These are phyloP conservation scores for Austroboletus eburneus DNA, from an alignment of 768 basidiomycete genomes.

Conservation along the genomic window DNA sequence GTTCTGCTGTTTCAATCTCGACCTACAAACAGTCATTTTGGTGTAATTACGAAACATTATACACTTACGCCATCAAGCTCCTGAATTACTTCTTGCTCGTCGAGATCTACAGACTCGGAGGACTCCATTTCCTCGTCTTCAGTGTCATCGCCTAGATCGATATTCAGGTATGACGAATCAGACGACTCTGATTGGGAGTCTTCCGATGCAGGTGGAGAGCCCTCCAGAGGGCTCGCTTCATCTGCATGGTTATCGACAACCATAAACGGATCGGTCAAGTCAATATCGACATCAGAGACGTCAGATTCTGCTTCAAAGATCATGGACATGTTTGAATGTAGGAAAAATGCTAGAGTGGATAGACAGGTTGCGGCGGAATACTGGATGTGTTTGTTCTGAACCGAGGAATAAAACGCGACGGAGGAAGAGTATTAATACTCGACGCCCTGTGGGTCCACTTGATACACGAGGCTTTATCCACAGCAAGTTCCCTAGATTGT, in stretches of 20 bases:
- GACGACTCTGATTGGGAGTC: constrained; percentile 16
- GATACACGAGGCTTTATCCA: constrained; percentile 4
- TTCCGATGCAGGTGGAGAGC: neutral
- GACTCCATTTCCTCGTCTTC: constrained; percentile 14
- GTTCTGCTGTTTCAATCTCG: constrained; percentile 14
- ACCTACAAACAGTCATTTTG: constrained; percentile 5
- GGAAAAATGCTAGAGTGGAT: neutral
- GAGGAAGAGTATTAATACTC: constrained; percentile 7
- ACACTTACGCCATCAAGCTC: constrained; percentile 16
- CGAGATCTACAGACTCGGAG: constrained; percentile 13
- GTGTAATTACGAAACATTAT: neutral
- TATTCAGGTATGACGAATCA: constrained; percentile 18
- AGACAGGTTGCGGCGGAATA: neutral
- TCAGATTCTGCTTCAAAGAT: constrained; percentile 16
- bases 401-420: neutral
- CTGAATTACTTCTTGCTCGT: constrained; percentile 5
- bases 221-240: constrained; percentile 3
- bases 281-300: constrained; percentile 5
- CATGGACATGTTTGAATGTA: constrained; percentile 9
- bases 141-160: constrained; percentile 11
- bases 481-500: neutral
- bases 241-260: constrained; percentile 1
- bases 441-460: constrained; percentile 16
- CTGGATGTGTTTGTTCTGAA: neutral
- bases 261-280: constrained; percentile 4